Evolutionary conservation across 768 basidiomycete genomes (phyloP), one percentile per base, ranked within the genome.

Genomic region (Mycena leptocephala): DNA sequence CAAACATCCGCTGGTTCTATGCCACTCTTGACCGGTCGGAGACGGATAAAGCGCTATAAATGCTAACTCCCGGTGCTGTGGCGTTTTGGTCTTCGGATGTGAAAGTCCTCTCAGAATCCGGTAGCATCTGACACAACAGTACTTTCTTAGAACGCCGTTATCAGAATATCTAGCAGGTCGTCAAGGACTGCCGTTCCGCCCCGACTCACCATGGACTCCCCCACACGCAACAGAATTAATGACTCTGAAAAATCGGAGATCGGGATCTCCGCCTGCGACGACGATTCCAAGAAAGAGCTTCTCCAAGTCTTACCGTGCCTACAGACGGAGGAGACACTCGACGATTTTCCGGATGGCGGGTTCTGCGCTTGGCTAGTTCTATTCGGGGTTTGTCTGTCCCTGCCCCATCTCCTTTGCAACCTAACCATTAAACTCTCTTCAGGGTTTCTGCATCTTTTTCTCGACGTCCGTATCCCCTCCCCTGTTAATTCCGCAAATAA

Each of bases 31-130:
- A 24, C 55, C 55, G 5, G 28, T 56, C 28, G 3, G 55, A 56
- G 26, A 56, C 28, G 55, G 28, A 56, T 56, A 56, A 56, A 30
- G 55, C 55, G 55, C 55, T 32, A 56, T 56, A 56, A 56, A 56
- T 56, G 55, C 55, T 56, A 46, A 9, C 43, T 18, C 55, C 28
- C 28, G 56, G 56, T 33, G 56, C 32, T 58, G 56, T 58, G 56
- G 56, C 56, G 56, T 58, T 58, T 58, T 58, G 55, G 55, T 58
- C 56, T 58, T 58, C 56, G 32, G 8, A 58, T 58, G 32, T 33
- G 56, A 58, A 20, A 58, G 33, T 35, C 30, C 20, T 58, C 56
- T 35, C 56, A 58, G 56, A 33, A 58, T 58, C 32, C 56, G 11
- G 32, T 35, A 58, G 56, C 56, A 58, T 58, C 32, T 58, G 56